Evolutionary conservation across 176 grass and related monocot genomes (phyloP), one percentile per base, ranked within the genome.

Genomic region (Avena atlantica): DNA sequence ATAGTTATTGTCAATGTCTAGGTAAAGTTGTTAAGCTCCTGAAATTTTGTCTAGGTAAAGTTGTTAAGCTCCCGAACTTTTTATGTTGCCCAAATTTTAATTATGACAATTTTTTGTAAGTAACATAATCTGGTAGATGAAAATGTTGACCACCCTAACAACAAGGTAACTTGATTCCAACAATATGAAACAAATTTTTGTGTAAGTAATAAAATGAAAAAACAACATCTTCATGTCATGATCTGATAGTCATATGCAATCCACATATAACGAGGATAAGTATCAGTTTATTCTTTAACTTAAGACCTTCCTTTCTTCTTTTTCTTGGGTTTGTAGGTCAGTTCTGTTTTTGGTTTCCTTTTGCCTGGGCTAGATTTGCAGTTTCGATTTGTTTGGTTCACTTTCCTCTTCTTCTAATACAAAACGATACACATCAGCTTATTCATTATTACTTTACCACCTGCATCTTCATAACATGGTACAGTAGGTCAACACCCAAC

Each of bases 101-200:
- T 31, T 24, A 58, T 12, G 15, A 65, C 53, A 66, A 5, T 36
- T 75, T 59, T 36, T 75, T 59, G 27, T 20, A 79, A 73, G 57
- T 79, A 73, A 64, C 55, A 83, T 57, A 50, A 24, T 57, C 42
- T 51, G 24, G 27, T 52, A 82, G 42, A 76, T 42, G 13, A 81
- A 36, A 70, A 20, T 27, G 21, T 34, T 83, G 1, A 52, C 6
- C 15, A 65, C 16, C 8, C 25, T 2, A 24, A 85, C 12, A 58
- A 31, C 15, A 57, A 74, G 8, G 56, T 67, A 85, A 81, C 12
- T 69, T 6, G 21, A 57, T 37, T 81, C 12, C 5, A 67, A 67
- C 50, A 81, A 1, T 13, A 29, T 50, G 3, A 66, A 19, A 21
- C 36, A 78, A 70, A 0, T 4, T 45, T 56, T 44, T 40, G 13